Evolutionary conservation across 179 eudicot genomes (phyloP).

Genomic region (Carnegiea gigantea): DNA sequence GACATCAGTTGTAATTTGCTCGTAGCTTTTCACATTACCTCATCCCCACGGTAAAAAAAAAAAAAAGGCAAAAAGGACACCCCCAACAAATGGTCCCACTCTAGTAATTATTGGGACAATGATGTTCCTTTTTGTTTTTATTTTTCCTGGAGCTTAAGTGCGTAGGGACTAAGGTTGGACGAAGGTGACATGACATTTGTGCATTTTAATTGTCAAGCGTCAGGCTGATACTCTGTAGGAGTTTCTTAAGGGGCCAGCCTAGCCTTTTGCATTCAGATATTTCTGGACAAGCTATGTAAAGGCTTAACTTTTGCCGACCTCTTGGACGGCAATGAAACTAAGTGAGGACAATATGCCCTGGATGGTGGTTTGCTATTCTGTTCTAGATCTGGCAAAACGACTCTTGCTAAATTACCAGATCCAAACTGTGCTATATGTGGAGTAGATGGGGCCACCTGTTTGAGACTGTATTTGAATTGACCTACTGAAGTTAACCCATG

Average conservation of each 20-base stretch:
- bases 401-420: no score
- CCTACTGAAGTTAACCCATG: neutral
- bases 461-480: neutral
- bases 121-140: neutral
- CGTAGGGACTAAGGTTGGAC: neutral
- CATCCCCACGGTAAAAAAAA: neutral
- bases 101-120: neutral
- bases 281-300: neutral
- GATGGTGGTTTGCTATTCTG: no score
- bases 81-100: neutral
- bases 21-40: neutral
- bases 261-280: neutral
- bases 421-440: no score
- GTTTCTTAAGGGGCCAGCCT: neutral
- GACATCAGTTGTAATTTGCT: neutral
- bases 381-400: no score
- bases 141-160: neutral
- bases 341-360: neutral
- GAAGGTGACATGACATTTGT: neutral
- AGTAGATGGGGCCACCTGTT: no score
- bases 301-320: neutral
- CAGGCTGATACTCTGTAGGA: neutral
- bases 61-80: no score
- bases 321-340: neutral
- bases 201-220: no score